Evolutionary conservation across 306 rosid genomes (phyloP).

Genomic region (Betula pendula): DNA sequence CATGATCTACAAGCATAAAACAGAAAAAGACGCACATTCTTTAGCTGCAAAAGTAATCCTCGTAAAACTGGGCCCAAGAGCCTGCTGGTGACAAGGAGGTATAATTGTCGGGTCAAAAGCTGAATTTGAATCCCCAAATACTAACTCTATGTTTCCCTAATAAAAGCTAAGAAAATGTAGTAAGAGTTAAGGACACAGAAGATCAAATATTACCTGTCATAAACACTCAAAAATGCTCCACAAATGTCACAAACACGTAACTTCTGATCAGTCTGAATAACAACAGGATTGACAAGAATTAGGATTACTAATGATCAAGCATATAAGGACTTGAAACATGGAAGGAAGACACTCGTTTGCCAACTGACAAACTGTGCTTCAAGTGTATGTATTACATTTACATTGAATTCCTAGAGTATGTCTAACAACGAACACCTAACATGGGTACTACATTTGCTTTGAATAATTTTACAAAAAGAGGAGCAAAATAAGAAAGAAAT

Average conservation of each 20-base stretch:
- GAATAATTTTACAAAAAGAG: neutral
- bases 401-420: neutral
- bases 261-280: constrained; percentile 96
- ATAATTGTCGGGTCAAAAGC: constrained; percentile 96
- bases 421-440: no score
- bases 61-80: constrained; percentile 99
- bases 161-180: constrained; percentile 32
- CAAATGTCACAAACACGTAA: constrained; percentile 98
- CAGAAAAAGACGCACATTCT: constrained; percentile 99
- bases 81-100: constrained; percentile 99
- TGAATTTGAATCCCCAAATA: constrained; percentile 88
- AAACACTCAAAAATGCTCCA: constrained; percentile 98
- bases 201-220: constrained; percentile 77
- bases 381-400: neutral
- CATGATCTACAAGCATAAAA: constrained; percentile 87
- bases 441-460: neutral
- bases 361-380: neutral
- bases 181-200: constrained; percentile 16
- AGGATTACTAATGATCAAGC: constrained; percentile 11
- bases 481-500: neutral
- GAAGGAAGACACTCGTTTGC: neutral
- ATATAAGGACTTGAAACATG: neutral
- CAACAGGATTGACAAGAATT: constrained; percentile 26
- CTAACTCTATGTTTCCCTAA: constrained; percentile 61
- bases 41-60: constrained; percentile 99